Conservation (phyloP, 1,139 yeast genomes). For the Zygoascus hellenicus region DNA sequence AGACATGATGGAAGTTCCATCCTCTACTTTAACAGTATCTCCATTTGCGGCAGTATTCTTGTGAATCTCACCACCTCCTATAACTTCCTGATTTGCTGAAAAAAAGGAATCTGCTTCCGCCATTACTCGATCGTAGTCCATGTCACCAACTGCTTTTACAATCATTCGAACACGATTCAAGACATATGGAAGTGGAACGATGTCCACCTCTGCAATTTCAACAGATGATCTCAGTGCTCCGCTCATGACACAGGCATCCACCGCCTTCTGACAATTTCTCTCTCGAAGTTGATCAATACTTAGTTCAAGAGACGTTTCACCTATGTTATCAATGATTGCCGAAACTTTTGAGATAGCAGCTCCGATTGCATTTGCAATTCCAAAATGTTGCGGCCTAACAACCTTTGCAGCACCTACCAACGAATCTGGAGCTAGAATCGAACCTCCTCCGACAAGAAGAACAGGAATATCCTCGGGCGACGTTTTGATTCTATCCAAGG, state of each 20-base stretch:
- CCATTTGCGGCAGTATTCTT: background rate
- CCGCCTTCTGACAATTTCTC: conserved; percentile 10
- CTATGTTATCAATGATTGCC: conserved; percentile 18
- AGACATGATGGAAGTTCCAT: conserved; percentile 6
- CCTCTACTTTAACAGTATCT: conserved; percentile 3
- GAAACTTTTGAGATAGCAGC: conserved; percentile 43
- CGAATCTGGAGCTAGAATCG: conserved; percentile 37
- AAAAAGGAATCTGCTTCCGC: background rate
- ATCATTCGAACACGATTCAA: conserved; percentile 17
- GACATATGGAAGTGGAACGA: conserved; percentile 20
- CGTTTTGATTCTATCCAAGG: conserved; percentile 40
- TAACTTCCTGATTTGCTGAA: conserved; percentile 12
- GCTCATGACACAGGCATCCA: conserved; percentile 14
- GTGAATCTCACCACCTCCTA: background rate
- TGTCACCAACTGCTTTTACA: conserved; percentile 23
- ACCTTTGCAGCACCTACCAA: conserved; percentile 39
- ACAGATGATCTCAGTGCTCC: conserved; percentile 17
- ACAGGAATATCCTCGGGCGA: conserved; percentile 41
- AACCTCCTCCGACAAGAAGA: conserved; percentile 43
- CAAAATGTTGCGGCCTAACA: conserved; percentile 37
- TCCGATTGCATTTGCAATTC: conserved; percentile 44
- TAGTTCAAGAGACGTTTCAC: conserved; percentile 2
- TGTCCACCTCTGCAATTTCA: conserved; percentile 18
- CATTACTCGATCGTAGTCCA: conserved; percentile 8
- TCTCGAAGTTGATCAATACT: conserved; percentile 6